Evolutionary conservation across 2,329 filamentous ascomycete species (phyloP), one percentile per base, ranked within the genome.

Genomic region (Trichoderma sp.): DNA sequence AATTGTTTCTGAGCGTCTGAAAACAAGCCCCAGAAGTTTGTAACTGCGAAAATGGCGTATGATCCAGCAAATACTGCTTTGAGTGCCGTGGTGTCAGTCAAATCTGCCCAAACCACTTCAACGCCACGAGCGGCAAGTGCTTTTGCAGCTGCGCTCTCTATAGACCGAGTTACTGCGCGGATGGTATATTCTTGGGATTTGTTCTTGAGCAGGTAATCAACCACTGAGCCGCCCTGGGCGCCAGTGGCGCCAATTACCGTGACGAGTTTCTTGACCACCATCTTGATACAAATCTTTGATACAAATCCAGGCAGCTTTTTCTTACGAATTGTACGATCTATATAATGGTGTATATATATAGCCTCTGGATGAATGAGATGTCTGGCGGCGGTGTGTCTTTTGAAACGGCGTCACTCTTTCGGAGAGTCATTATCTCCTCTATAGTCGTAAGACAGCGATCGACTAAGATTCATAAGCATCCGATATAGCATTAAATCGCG

Each of bases 11-110:
- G 47, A 8, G 21, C 6, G 1, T 57, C 21, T 28, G 12, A 21
- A n/a, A 66, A 66, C 5, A 66, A 21, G 1, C 63, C 47, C 63
- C 63, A 66, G 6, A 66, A 57, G 73, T 80, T 80, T 11, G 76
- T 79, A 66, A 81, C 81, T 70, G 77, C 75, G 72, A 81, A 81
- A 8, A 78, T 74, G 12, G 77, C 80, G 76, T 79, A 81, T 69
- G 77, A 79, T n/a, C 75, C 77, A 62, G 71, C 74, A 74, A 81
- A 80, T 7, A 79, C 79, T 14, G 74, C 73, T 15, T 75, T 7
- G 11, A 79, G 62, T 26, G 78, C 72, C 9, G 75, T 73, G 36
- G 74, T 76, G 21, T 74, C 69, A 51, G 76, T 64, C 0, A 78
- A 78, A 39, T 80, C 77, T 3, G 79, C 79, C 72, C 78, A 76